These are phyloP conservation scores for Teratosphaeria destructans DNA, from an alignment of 2,329 filamentous ascomycete species.

Conservation along the genomic window DNA sequence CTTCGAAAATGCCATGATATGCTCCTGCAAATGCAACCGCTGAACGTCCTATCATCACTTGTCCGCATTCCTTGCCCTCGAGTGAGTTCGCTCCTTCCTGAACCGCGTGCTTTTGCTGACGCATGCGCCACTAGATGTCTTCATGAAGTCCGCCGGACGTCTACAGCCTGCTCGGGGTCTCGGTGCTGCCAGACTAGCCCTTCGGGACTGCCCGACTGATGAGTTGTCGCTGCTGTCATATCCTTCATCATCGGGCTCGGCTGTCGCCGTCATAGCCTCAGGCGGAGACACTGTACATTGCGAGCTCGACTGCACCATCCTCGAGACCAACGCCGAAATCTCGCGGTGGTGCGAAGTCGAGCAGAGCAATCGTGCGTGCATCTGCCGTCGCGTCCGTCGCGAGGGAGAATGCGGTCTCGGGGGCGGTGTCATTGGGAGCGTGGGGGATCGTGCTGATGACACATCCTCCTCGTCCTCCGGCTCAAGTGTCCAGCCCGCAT, in stretches of 20 bases:
- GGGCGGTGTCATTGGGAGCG: background rate
- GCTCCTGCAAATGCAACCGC: background rate
- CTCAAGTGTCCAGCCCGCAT: slow-evolving; percentile 19
- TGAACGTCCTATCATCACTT: slow-evolving; percentile 2
- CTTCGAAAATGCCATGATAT: background rate
- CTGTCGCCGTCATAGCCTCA: background rate
- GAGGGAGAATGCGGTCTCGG: slow-evolving; percentile 24
- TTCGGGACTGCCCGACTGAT: slow-evolving; percentile 9
- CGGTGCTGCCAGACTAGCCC: slow-evolving; percentile 11
- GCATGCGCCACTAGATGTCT: slow-evolving; percentile 10
- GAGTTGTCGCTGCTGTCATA: slow-evolving; percentile 10
- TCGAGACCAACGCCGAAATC: slow-evolving; percentile 31
- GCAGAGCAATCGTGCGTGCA: slow-evolving; percentile 32
- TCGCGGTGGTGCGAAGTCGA: slow-evolving; percentile 29
- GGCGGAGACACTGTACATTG: slow-evolving; percentile 27
- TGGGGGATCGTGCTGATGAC: slow-evolving; percentile 2
- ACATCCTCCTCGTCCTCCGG: slow-evolving; percentile 7
- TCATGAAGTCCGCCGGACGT: slow-evolving; percentile 14
- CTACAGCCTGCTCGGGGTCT: slow-evolving; percentile 8
- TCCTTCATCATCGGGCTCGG: slow-evolving; percentile 15
- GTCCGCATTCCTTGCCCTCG: slow-evolving; percentile 11
- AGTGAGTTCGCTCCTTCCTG: slow-evolving; percentile 11
- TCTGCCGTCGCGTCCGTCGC: slow-evolving; percentile 30
- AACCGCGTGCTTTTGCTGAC: slow-evolving; percentile 18
- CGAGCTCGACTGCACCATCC: slow-evolving; percentile 31